Base-by-base conservation (phyloP, 768 basidiomycete species). In the Suillus subaureus region DNA sequence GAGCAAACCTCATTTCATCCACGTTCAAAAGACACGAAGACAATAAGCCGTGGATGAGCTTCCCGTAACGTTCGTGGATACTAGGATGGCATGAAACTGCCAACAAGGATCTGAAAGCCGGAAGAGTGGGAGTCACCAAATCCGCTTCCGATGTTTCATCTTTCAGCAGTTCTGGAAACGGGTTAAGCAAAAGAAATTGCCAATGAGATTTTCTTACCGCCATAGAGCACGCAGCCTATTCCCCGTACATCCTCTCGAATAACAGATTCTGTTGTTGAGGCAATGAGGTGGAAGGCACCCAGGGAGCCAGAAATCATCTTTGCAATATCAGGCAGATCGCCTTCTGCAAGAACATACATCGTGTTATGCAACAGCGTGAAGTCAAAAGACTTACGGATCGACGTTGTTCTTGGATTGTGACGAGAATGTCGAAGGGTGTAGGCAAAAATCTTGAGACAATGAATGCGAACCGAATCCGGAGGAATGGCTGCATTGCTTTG, bases 1-100 rank as follows among this genome's bases (percentile, higher is more conserved):
- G 60, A 54, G 77, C 88, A 66, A 61, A 95, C 95, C 95, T 86
- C 91, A 97, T 95, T 67, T 90, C 92, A 71, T 98, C 96, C 28
- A 98, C 83, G 72, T 97, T 92, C 57, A 89, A 80, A 40, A 98
- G 78, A 72, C 93, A 95, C 0, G 90, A 84, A 0, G 94, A 96
- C n/a, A 98, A 78, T 23, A 97, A 76, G 23, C 93, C 92, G 72
- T 97, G 91, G 0, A 93, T 78, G 18, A 91, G 74, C 6, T 83
- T 83, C 16, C 82, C 82, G 70, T 88, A 93, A 64, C 83, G 80
- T 26, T 85, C 84, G 47, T 77, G 78, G 18, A 77, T 82, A 55
- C 82, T 80, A 21, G 80, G 68, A 26, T 80, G 76, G 55, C 75
- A 66, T 0, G 77, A 75, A 52, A 85, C 77, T 54, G 89, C 87